Conservation (phyloP, 345 rosid species). For the Eucalyptus shirleyi region DNA sequence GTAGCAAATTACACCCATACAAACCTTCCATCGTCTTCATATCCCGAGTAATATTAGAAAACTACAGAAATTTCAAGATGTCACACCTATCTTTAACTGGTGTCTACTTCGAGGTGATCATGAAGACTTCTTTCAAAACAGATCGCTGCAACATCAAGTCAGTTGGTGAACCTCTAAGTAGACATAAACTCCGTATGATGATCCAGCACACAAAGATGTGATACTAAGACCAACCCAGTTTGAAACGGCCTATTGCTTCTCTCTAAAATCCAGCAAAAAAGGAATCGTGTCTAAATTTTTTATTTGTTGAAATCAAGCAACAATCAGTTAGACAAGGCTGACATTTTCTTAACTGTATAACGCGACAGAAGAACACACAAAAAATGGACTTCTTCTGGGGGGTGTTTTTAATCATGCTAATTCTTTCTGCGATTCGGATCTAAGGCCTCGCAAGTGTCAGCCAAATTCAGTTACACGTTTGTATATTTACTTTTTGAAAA, state of each 20-base stretch:
- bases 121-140: background rate
- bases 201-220: background rate
- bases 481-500: background rate
- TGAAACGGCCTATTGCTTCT: background rate
- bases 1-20: background rate
- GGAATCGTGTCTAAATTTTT: background rate
- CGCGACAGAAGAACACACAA: background rate
- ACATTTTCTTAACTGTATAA: background rate
- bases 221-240: background rate
- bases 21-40: background rate
- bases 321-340: background rate
- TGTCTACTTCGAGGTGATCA: background rate
- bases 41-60: background rate
- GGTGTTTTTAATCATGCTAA: background rate
- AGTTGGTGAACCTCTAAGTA: background rate
- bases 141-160: background rate
- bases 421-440: background rate
- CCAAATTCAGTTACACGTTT: background rate
- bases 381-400: background rate
- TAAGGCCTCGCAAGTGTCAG: background rate
- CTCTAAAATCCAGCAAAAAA: background rate
- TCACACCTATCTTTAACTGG: background rate
- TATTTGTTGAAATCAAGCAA: background rate
- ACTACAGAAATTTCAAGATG: background rate
- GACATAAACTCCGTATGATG: background rate